A percentile compares a stretch with the other conserved stretches of the same genome.
Conservation (phyloP, 805 yeast genomes). For the Wickerhamomyces xylosicus region DNA sequence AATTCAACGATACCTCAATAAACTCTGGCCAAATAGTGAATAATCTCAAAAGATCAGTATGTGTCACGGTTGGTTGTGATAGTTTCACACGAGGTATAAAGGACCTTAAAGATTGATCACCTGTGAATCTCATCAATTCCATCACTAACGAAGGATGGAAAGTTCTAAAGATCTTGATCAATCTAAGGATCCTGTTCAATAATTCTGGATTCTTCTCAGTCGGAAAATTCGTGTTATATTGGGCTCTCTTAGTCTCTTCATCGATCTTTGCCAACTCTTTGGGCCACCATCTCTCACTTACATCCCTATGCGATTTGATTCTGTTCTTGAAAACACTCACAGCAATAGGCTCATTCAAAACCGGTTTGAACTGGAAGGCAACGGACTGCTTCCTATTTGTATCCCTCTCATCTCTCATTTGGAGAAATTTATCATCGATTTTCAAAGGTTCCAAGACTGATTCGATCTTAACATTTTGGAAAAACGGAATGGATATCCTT, state of each 20-base stretch:
- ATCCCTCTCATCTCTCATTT: conserved; percentile 27
- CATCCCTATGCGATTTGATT: conserved; percentile 33
- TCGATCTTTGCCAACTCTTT: conserved; percentile 23
- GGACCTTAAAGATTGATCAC: conserved; percentile 10
- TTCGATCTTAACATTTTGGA: conserved; percentile 35
- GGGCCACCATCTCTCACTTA: conserved; percentile 32
- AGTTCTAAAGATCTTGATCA: conserved; percentile 10
- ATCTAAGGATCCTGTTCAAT: not conserved
- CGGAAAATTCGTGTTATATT: not conserved
- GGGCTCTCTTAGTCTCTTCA: not conserved
- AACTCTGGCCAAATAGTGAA: conserved; percentile 15
- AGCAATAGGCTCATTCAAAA: conserved; percentile 28
- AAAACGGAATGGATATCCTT: conserved; percentile 37
- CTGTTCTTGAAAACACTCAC: conserved; percentile 30
- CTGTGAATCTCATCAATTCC: conserved; percentile 8
- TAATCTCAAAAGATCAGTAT: conserved; percentile 11
- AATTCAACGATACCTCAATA: conserved; percentile 7
- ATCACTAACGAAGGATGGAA: conserved; percentile 11
- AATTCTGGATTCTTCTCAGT: not conserved
- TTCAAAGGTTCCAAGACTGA: conserved; percentile 28
- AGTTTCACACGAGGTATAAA: conserved; percentile 11
- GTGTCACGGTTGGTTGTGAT: conserved; percentile 3
- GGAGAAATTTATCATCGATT: conserved; percentile 22
- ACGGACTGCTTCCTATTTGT: conserved; percentile 22
- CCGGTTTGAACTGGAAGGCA: conserved; percentile 31